Evolutionary conservation across 495 filamentous ascomycete genomes (phyloP), one percentile per base, ranked within the genome.

Genomic region (Penicillium diatomitis): DNA sequence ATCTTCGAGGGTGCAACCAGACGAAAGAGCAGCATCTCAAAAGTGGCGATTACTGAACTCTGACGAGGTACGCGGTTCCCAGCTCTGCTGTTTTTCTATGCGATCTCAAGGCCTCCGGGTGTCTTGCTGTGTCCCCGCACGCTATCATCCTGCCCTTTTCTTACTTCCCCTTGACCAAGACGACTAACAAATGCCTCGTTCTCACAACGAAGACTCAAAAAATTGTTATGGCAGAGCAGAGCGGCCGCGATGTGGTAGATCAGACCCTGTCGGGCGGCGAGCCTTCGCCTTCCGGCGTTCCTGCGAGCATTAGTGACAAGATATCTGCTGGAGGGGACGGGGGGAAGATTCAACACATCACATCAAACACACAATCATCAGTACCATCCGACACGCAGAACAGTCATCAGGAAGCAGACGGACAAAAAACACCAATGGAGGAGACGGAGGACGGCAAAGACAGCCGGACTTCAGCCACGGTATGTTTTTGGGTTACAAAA

Each of bases 191-290:
- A 66, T 62, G 56, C 60, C 61, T 60, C 62, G 55, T 58, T 53
- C 43, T 43, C 47, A 52, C 46, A 53, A 33, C 51, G 57, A 71
- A 85, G 82, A 72, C 64, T 69, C 78, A 67, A 71, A 73, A 20
- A 66, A 75, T 83, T 86, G 83, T 85, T 85, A 86, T 86, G 83
- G 83, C 83, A 85, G 82, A 86, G 81, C 79, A 81, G 78, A 78
- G 66, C 65, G 71, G 66, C 75, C 80, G 82, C 73, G 78, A 86
- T 86, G 83, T 86, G 83, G 82, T 85, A 84, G 78, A 83, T 74
- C 72, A 82, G 79, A 76, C 76, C 73, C 73, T 72, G 83, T 85
- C 82, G 83, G 78, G 81, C 76, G 79, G 82, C 80, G 80, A 79
- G 63, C 61, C 67, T 69, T 81, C 80, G 80, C 77, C 77, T 72